Percentiles rank a stretch among this genome's conserved stretches.
Evolutionary conservation across 306 rosid genomes (phyloP).

Genomic region (Cicer bijugum): DNA sequence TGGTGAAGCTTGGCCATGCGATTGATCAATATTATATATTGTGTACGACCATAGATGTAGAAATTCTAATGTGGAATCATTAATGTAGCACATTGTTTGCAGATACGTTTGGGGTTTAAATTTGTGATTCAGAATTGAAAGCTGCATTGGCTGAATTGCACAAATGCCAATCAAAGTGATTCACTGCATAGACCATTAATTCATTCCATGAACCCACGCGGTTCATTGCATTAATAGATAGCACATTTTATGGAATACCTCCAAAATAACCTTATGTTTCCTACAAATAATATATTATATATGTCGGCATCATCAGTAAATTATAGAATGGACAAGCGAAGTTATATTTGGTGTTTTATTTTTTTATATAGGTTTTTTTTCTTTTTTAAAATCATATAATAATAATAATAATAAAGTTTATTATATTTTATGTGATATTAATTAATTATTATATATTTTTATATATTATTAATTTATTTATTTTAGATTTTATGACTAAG

Average conservation of each 20-base stretch:
- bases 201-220: constrained; percentile 31
- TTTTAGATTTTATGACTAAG: too few relatives aligned
- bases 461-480: too few relatives aligned
- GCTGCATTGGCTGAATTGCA: constrained; percentile 37
- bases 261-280: neutral
- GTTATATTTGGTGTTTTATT: too few relatives aligned
- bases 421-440: too few relatives aligned
- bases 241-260: constrained; percentile 27
- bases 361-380: too few relatives aligned
- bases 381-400: too few relatives aligned
- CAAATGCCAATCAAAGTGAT: constrained; percentile 19
- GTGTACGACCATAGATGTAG: neutral
- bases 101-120: constrained; percentile 45
- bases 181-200: constrained; percentile 17
- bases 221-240: constrained; percentile 42
- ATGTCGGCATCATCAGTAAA: too few relatives aligned
- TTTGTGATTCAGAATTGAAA: constrained; percentile 38
- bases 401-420: too few relatives aligned
- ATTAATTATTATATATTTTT: too few relatives aligned
- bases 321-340: too few relatives aligned
- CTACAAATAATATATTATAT: too few relatives aligned
- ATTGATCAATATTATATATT: neutral
- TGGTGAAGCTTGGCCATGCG: neutral
- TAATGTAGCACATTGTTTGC: neutral
- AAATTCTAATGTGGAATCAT: constrained; percentile 28